phyloP scores from a whole-genome alignment of 1,284 basidiomycete species.

The Schizophyllum amplum region DNA sequence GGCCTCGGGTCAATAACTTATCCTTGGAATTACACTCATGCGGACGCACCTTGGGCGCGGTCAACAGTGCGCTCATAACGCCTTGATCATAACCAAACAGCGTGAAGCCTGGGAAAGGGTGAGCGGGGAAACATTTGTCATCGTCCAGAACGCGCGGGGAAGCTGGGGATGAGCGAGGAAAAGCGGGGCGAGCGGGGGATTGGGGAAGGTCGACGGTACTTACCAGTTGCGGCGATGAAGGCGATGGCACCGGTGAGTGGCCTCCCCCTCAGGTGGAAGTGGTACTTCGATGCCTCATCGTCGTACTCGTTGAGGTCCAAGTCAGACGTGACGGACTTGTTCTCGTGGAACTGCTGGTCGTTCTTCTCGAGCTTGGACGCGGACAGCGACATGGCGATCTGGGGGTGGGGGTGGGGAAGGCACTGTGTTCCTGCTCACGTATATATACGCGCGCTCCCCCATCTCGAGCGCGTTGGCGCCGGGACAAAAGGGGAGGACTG shows the following conservation, averaged over 20 bases:
- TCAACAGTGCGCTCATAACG: constrained; percentile 54
- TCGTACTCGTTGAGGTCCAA: neutral
- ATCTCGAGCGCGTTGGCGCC: neutral
- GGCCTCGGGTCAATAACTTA: neutral
- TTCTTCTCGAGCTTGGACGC: neutral
- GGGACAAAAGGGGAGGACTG: neutral
- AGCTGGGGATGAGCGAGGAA: neutral
- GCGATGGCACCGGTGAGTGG: neutral
- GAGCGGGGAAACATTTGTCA: neutral
- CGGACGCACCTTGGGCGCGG: constrained; percentile 33
- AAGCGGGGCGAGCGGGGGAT: no score
- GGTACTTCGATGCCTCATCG: neutral
- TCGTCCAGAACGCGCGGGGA: neutral
- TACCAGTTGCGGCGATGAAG: neutral
- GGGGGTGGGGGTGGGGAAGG: neutral
- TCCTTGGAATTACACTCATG: neutral
- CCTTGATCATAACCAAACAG: constrained; percentile 62
- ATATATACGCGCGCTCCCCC: neutral
- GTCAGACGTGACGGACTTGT: neutral
- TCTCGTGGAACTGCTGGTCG: neutral
- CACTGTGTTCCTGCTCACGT: neutral
- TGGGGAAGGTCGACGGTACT: neutral
- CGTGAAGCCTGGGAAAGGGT: constrained; percentile 32
- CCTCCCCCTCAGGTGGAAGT: neutral
- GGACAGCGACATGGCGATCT: neutral